A percentile compares a stretch with the other conserved stretches of the same genome.
Conservation (phyloP, 768 basidiomycete species). For the Lanmaoa rubissima region DNA sequence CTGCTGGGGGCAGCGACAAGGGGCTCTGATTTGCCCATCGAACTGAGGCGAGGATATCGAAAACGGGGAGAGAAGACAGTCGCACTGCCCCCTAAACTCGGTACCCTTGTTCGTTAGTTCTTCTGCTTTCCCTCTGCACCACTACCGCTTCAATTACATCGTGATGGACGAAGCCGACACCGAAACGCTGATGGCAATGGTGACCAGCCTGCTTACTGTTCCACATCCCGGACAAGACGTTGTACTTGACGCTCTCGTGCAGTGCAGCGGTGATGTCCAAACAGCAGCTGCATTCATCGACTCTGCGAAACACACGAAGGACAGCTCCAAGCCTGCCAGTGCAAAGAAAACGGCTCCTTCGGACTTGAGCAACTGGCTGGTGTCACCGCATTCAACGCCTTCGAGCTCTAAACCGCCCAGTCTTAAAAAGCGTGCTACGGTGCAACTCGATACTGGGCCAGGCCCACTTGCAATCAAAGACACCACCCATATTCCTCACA, state of each 20-base stretch:
- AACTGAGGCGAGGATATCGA: neutral
- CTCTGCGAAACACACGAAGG: conserved; percentile 12
- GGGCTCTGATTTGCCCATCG: conserved; percentile 11
- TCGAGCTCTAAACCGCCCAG: conserved; percentile 22
- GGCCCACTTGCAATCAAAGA: conserved; percentile 16
- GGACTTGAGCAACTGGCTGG: conserved; percentile 58
- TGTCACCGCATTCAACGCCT: conserved; percentile 15
- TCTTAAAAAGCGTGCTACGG: conserved; percentile 14
- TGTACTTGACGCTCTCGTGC: conserved; percentile 59
- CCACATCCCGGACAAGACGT: conserved; percentile 35
- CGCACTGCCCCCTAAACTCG: neutral
- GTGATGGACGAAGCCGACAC: conserved; percentile 46
- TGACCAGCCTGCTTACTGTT: conserved; percentile 53
- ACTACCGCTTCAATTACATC: neutral
- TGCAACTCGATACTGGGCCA: neutral
- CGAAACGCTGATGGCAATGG: conserved; percentile 64
- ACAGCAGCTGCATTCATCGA: conserved; percentile 46
- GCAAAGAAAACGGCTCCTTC: conserved; percentile 49
- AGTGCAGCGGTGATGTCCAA: conserved; percentile 55
- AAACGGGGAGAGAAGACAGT: neutral
- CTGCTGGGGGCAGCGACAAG: neutral
- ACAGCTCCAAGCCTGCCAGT: conserved; percentile 12
- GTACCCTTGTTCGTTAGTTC: neutral
- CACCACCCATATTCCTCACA: conserved; percentile 9
- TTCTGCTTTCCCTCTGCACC: too few species aligned